Evolutionary conservation across 345 rosid species (phyloP).

Genomic region (Populus alba): DNA sequence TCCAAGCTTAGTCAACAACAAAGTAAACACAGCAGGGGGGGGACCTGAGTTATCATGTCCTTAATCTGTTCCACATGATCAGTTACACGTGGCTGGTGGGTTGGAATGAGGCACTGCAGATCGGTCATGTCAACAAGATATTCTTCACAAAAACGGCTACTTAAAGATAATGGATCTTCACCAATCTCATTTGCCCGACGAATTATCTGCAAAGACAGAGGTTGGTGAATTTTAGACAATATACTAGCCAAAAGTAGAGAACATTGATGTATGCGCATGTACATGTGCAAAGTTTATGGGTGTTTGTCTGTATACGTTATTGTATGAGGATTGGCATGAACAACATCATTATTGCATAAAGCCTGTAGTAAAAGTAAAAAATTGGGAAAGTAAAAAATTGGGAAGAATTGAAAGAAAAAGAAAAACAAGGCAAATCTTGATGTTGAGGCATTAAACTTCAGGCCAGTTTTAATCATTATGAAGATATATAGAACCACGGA

Average conservation of each 20-base stretch:
- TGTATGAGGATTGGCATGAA: neutral
- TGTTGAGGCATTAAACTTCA: neutral
- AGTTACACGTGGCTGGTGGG: constrained; percentile 75
- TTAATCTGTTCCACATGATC: constrained; percentile 73
- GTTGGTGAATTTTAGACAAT: neutral
- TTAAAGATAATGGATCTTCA: constrained; percentile 57
- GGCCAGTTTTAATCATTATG: neutral
- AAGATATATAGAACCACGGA: neutral
- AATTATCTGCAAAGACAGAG: constrained; percentile 54
- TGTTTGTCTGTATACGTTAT: too few relatives aligned
- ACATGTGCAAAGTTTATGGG: neutral
- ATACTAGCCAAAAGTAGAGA: neutral
- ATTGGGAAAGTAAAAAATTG: neutral
- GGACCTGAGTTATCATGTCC: constrained; percentile 64
- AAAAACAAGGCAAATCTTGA: neutral
- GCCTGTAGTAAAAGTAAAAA: neutral
- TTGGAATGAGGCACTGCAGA: constrained; percentile 80
- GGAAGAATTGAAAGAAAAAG: neutral
- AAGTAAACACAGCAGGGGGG: neutral
- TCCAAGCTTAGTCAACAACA: neutral
- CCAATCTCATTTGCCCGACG: constrained; percentile 58
- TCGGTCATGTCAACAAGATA: constrained; percentile 66
- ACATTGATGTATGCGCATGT: neutral
- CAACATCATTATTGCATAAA: neutral
- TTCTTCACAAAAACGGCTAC: constrained; percentile 66